Base-by-base conservation (phyloP, 345 rosid species). In the Alliaria petiolata region DNA sequence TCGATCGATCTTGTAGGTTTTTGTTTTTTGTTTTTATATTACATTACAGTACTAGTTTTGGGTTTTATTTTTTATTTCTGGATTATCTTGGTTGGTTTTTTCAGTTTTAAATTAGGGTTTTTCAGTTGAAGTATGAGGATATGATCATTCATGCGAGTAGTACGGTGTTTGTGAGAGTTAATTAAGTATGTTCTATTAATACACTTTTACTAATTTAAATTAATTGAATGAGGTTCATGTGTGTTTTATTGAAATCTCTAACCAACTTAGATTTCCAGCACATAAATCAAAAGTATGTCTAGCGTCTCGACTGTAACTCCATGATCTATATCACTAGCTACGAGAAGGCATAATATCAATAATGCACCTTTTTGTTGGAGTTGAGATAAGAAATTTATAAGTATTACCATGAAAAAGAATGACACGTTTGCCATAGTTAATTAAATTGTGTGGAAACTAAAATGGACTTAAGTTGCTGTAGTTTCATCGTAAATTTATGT, bases 41-140 rank as follows among this genome's bases (percentile, higher is more conserved):
- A 12, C 22, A 28, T 25, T 53, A 45, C 31, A 42, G 1, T 52
- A 60, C 72, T 76, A 46, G 65, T 49, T 76, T 62, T 45, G 51
- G 63, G 50, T 0, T 13, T 36, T 59, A 26, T 38, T 22, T 70
- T 25, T 3, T 7, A 5, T 54, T 17, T n/a, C 40, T 59, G 73
- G 72, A 51, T 58, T 46, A 17, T 76, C 47, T n/a, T 76, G 67
- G 70, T 55, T 69, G 76, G 46, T 62, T 33, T 25, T 73, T 38
- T 44, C 8, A 26, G 38, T 59, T 62, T 69, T 46, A 19, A 62
- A 20, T 56, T 63, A 69, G 75, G 67, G 75, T 31, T 69, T 67
- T 35, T 14, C 17, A 65, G 33, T 44, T 68, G 19, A 7, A 55
- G 65, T 62, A 69, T 76, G 66, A 47, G n/a, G 71, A 47, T 47